Evolutionary conservation across 768 basidiomycete genomes (phyloP).

Genomic region (Stropharia rugosoannulata): DNA sequence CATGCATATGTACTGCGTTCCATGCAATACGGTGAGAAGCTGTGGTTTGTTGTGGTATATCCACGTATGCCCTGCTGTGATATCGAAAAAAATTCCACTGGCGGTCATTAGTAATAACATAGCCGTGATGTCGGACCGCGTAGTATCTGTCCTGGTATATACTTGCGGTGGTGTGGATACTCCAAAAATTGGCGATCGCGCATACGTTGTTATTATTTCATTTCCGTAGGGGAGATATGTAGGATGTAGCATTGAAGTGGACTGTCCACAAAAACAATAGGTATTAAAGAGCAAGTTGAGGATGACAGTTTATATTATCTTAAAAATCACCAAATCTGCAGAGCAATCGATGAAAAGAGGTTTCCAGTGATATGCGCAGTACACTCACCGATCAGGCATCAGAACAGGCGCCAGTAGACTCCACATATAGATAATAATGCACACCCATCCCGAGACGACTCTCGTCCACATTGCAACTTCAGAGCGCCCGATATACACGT

Average conservation of each 20-base stretch:
- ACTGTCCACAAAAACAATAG: background rate
- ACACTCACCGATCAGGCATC: constrained; percentile 82
- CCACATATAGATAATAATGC: constrained; percentile 84
- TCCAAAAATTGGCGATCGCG: too few relatives aligned
- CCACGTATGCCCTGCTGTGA: too few relatives aligned
- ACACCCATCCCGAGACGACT: constrained; percentile 94
- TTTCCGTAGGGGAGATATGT: background rate
- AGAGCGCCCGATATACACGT: constrained; percentile 92
- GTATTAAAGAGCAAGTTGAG: background rate
- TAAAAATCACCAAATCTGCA: constrained; percentile 4
- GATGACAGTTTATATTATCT: background rate
- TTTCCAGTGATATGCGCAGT: background rate
- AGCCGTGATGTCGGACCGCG: too few relatives aligned
- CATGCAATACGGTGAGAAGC: too few relatives aligned
- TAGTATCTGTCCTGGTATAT: too few relatives aligned
- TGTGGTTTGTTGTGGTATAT: too few relatives aligned
- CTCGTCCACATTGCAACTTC: constrained; percentile 99
- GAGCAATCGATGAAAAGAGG: background rate
- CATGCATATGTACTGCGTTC: too few relatives aligned
- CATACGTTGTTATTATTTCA: background rate
- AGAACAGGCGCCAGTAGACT: constrained; percentile 85
- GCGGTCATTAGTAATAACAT: too few relatives aligned
- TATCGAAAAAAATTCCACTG: too few relatives aligned
- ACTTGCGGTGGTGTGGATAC: too few relatives aligned
- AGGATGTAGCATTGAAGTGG: background rate